phyloP scores from a whole-genome alignment of 2,329 filamentous ascomycete genomes.

The Phialophora expanda region DNA sequence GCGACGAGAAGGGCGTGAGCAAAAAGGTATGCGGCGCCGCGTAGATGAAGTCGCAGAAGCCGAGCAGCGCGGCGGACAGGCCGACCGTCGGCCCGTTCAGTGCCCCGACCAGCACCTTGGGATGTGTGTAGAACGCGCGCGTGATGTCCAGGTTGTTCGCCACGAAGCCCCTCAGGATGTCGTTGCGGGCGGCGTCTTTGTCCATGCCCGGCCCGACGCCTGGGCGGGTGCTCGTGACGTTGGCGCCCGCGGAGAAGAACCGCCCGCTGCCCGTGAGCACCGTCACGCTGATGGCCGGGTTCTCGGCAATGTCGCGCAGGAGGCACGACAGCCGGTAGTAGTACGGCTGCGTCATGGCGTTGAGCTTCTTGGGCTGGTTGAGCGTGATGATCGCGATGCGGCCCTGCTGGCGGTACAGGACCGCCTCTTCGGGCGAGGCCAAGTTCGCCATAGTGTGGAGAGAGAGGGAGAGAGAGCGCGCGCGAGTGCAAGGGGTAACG shows the following conservation, averaged over 20 bases:
- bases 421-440: conserved; percentile 49
- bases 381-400: conserved; percentile 84
- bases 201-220: conserved; percentile 48
- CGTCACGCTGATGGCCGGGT: conserved; percentile 82
- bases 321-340: conserved; percentile 79
- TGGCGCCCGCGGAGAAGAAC: conserved; percentile 86
- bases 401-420: conserved; percentile 68
- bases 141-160: conserved; percentile 88
- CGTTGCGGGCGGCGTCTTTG: conserved; percentile 55
- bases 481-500: background rate
- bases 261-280: conserved; percentile 80
- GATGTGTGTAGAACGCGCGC: conserved; percentile 87
- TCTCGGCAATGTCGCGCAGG: conserved; percentile 76
- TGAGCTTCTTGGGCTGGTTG: conserved; percentile 83
- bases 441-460: conserved; percentile 19
- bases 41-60: conserved; percentile 92
- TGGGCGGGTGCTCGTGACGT: conserved; percentile 66
- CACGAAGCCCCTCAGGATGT: conserved; percentile 74
- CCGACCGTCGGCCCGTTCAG: conserved; percentile 93
- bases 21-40: conserved; percentile 79
- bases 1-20: conserved; percentile 86
- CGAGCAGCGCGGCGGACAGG: conserved; percentile 80
- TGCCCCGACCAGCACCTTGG: conserved; percentile 88
- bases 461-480: background rate
- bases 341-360: conserved; percentile 71